Conservation (phyloP, 2,329 filamentous ascomycete genomes). For the Phaeosphaeriaceae sp. region DNA sequence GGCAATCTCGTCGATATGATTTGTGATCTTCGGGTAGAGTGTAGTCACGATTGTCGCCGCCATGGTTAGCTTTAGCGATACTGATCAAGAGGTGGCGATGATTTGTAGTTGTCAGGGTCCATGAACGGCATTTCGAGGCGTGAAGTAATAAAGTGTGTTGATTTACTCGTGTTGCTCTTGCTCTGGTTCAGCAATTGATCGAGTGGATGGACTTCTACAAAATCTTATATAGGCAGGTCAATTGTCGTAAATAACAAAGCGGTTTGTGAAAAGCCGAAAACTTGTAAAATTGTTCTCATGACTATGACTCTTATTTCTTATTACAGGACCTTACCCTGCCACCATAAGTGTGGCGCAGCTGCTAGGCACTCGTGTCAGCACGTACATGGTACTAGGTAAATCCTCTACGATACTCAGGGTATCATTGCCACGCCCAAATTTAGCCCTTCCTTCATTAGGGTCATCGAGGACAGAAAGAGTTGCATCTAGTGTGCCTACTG, state of each 20-base stretch:
- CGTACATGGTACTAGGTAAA: no score
- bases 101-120: background rate
- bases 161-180: no score
- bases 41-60: slow-evolving; percentile 16
- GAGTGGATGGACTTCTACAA: no score
- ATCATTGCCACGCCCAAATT: background rate
- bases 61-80: slow-evolving; percentile 10
- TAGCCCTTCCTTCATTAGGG: no score
- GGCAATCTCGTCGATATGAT: slow-evolving; percentile 25
- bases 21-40: slow-evolving; percentile 40
- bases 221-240: no score
- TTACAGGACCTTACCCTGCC: background rate
- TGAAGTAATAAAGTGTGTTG: no score
- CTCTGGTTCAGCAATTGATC: no score
- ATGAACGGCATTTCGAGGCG: background rate
- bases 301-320: slow-evolving; percentile 3
- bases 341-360: background rate
- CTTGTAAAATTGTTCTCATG: background rate
- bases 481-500: no score
- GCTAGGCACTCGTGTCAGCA: background rate
- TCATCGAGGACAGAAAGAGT: no score
- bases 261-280: background rate
- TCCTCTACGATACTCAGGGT: background rate
- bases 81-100: background rate
- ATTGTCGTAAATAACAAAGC: no score